Base-by-base conservation (phyloP, 352 stramenopile species). In the Aphanomyces invadans region DNA sequence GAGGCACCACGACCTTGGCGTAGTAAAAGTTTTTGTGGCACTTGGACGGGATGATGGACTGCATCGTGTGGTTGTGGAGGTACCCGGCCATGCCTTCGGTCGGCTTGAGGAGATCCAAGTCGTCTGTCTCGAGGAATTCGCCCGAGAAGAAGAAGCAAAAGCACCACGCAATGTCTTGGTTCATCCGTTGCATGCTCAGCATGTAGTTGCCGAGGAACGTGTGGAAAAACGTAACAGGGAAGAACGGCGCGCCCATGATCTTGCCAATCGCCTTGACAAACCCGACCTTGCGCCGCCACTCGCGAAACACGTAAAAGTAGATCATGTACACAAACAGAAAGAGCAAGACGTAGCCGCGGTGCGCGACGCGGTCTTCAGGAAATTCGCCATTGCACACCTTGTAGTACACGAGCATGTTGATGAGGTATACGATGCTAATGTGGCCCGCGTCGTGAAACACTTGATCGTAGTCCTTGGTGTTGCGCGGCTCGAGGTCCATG, bases 361-460 rank as follows among this genome's bases (percentile, higher is more conserved):
- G 81, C 12, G 90, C 65, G 15, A 95, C 71, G 23, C 48, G 48
- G 46, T 57, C 49, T 39, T 95, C 86, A 0, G 86, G 86, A 31
- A 95, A 95, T 62, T 91, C 87, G 0, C 76, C 78, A 54, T 95
- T 95, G 71, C 90, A 82, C 23, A 96, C 90, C 79, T 99, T 98
- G 87, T 98, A 98, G 74, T 99, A 99, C 25, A 98, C 76, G 57
- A 99, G 79, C 76, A 98, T 89, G 62, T 93, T 90, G 11, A 95
- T 70, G 10, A 98, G 73, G 72, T 96, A 99, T 2, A 98, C 81
- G 45, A 99, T 95, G 19, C 88, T 97, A 75, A 98, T 96, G 74
- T 98, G 96, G 32, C 96, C 96, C 12, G 92, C 93, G 74, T 98
- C 91, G 70, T 95, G 96, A 67, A 98, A 98, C 26, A 98, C 95